Base-by-base conservation (phyloP, 2,329 filamentous ascomycete genomes). In the Colletotrichum theobromicola region DNA sequence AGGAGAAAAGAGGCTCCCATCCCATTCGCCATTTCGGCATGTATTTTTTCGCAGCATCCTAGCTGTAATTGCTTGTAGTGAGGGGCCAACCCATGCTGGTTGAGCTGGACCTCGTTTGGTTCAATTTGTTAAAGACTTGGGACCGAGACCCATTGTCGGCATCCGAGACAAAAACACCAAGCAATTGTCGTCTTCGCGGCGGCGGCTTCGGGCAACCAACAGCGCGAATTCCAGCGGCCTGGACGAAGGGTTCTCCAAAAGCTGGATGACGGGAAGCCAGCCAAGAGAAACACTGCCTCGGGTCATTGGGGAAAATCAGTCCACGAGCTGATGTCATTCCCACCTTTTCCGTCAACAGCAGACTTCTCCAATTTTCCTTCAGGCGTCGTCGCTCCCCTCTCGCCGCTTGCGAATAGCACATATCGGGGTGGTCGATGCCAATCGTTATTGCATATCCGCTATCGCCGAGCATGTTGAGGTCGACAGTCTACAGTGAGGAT, bases 251-350 rank as follows among this genome's bases (percentile, higher is more conserved):
- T n/a, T n/a, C 16, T 16, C n/a, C 32, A 50, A 68, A 16, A 21
- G 37, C 18, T 37, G 42, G 57, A 71, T 16, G 37, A 62, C 37
- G n/a, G 55, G 50, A 73, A 18, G 35, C 50, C 30, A 42, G 72
- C 62, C 53, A 61, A 57, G 67, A 61, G 37, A 35, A 35, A 64
- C 53, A 35, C 53, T 53, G 71, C 37, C 68, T 63, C 42, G 62
- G 72, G 42, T 55, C 28, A 42, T 35, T 26, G 57, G 67, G 42
- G 34, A n/a, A 53, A 67, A 74, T 72, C 68, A 74, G 72, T 63
- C 68, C 68, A 74, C 26, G 62, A 63, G 68, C 72, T 67, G 72
- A 74, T 74, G 68, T 74, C 72, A 72, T 72, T 63, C 62, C 72
- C 72, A 67, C 62, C 62, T 61, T 37, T 71, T 74, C 55, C 72